These are phyloP conservation scores for Carex scoparia DNA, from an alignment of 176 grass and related monocot genomes.

Conservation along the genomic window DNA sequence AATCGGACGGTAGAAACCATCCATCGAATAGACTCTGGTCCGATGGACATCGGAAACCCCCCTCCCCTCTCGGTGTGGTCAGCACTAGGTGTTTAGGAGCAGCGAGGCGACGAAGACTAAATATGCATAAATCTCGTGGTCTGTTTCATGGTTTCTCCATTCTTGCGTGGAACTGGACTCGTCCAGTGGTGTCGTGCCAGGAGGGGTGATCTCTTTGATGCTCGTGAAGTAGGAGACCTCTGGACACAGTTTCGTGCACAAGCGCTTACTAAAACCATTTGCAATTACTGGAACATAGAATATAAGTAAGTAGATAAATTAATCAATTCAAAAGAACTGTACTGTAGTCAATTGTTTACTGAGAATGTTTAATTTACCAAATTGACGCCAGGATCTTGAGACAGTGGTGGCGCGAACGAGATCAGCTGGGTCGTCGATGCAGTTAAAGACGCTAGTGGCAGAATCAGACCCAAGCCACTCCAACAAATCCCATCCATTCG, in stretches of 20 bases:
- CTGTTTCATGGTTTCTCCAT: constrained; percentile 26
- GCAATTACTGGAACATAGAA: constrained; percentile 35
- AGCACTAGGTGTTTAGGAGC: no score
- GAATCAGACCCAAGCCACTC: constrained; percentile 51
- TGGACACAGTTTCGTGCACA: constrained; percentile 46
- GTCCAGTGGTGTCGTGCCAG: not conserved
- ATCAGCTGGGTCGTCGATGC: constrained; percentile 48
- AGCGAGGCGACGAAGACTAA: no score
- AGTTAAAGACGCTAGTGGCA: constrained; percentile 35
- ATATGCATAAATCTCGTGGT: constrained; percentile 52
- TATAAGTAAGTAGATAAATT: no score
- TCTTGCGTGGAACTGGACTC: constrained; percentile 35
- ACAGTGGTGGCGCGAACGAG: constrained; percentile 47
- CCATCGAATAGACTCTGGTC: no score
- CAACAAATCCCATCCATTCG: constrained; percentile 36
- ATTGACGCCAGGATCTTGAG: constrained; percentile 70
- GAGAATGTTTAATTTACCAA: constrained; percentile 30
- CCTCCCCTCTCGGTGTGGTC: no score
- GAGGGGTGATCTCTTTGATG: constrained; percentile 31
- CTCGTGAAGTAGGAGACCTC: constrained; percentile 44
- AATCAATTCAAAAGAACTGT: no score
- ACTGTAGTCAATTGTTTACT: no score
- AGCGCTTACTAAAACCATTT: constrained; percentile 51
- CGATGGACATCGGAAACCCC: no score
- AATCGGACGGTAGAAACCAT: no score